These are phyloP conservation scores for Scheffersomyces stipitis DNA, from an alignment of 805 yeast genomes.

Conservation along the genomic window DNA sequence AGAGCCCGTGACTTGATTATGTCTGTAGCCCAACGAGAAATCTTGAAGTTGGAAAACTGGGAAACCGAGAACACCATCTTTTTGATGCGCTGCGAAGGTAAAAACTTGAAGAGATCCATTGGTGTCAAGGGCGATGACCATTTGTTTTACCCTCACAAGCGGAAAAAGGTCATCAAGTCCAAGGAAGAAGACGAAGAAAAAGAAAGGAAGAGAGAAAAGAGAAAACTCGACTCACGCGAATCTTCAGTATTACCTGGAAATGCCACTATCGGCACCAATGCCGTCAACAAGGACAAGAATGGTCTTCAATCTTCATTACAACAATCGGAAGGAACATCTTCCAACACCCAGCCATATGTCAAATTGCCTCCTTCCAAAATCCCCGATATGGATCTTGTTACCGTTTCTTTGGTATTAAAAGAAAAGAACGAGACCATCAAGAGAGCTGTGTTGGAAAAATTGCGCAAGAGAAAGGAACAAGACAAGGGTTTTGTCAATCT, in stretches of 20 bases:
- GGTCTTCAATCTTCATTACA: slow-evolving; percentile 14
- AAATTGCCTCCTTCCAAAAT: slow-evolving; percentile 86
- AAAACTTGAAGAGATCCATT: slow-evolving; percentile 69
- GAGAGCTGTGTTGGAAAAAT: slow-evolving; percentile 81
- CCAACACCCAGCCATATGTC: slow-evolving; percentile 72
- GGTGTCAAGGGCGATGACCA: slow-evolving; percentile 85
- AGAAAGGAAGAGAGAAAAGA: slow-evolving; percentile 19
- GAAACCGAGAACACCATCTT: slow-evolving; percentile 68
- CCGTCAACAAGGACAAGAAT: slow-evolving; percentile 14
- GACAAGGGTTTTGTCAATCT: slow-evolving; percentile 79
- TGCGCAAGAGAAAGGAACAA: slow-evolving; percentile 67
- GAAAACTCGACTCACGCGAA: slow-evolving; percentile 19
- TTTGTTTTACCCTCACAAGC: slow-evolving; percentile 74
- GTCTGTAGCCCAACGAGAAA: slow-evolving; percentile 73
- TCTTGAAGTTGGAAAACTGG: slow-evolving; percentile 57
- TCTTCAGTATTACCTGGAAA: slow-evolving; percentile 6
- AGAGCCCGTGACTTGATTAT: slow-evolving; percentile 70
- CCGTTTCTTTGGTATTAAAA: slow-evolving; percentile 70
- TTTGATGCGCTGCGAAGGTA: slow-evolving; percentile 68
- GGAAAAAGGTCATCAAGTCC: slow-evolving; percentile 47
- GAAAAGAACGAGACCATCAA: slow-evolving; percentile 78
- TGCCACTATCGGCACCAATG: slow-evolving; percentile 12
- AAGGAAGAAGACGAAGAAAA: slow-evolving; percentile 39
- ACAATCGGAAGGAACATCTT: slow-evolving; percentile 8
- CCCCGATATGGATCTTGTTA: slow-evolving; percentile 87